These are phyloP conservation scores for Candida krabiensis DNA, from an alignment of 805 yeast species.

Conservation along the genomic window DNA sequence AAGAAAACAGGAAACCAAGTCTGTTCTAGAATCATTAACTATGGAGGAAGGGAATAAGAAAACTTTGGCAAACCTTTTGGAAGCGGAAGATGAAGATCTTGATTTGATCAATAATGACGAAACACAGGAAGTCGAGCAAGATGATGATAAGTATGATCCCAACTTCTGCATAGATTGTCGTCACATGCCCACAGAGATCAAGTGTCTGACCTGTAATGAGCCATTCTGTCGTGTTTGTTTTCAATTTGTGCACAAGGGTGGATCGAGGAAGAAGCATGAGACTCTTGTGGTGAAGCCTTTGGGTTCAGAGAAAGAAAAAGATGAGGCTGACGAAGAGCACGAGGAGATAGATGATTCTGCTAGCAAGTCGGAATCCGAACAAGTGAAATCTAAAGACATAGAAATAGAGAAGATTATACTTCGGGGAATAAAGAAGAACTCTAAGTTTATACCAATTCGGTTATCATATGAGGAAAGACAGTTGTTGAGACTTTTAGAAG, in stretches of 20 bases:
- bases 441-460: constrained; percentile 67
- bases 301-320: constrained; percentile 16
- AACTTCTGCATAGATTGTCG: constrained; percentile 66
- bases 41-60: constrained; percentile 17
- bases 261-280: constrained; percentile 52
- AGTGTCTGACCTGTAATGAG: constrained; percentile 64
- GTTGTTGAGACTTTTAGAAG: constrained; percentile 63
- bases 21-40: too few relatives aligned
- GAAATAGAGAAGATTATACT: constrained; percentile 25
- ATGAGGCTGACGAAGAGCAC: constrained; percentile 12
- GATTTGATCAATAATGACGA: constrained; percentile 2
- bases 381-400: constrained; percentile 15
- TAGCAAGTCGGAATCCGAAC: constrained; percentile 18
- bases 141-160: constrained; percentile 34
- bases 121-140: constrained; percentile 21
- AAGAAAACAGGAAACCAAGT: too few relatives aligned
- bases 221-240: constrained; percentile 70
- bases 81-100: constrained; percentile 18
- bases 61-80: constrained; percentile 28
- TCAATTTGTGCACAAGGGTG: constrained; percentile 67
- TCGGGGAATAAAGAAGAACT: constrained; percentile 41
- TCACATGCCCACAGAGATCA: constrained; percentile 68
- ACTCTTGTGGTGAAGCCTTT: constrained; percentile 25
- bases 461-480: constrained; percentile 69
- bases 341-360: constrained; percentile 15